These are phyloP conservation scores for Marasmius fiardii DNA, from an alignment of 1,284 basidiomycete species.

Conservation along the genomic window DNA sequence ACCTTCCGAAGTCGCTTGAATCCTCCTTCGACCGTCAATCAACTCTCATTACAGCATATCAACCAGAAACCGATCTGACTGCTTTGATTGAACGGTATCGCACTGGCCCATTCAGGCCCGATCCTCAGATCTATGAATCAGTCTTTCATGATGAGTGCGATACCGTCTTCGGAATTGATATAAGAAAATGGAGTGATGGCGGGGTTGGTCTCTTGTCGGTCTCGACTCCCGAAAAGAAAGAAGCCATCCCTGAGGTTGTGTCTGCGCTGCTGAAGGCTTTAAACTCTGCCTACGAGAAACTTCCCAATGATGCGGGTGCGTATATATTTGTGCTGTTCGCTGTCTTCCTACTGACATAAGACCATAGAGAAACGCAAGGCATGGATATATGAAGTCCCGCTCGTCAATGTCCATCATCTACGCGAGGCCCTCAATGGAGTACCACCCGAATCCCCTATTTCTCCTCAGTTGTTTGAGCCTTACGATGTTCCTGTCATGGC, in stretches of 20 bases:
- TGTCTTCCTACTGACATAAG: slow-evolving; percentile 8
- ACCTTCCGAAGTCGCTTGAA: slow-evolving; percentile 64
- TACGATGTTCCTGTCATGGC: slow-evolving; percentile 88
- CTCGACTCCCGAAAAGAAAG: slow-evolving; percentile 50
- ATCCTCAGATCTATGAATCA: slow-evolving; percentile 81
- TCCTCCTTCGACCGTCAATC: slow-evolving; percentile 66
- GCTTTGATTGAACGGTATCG: slow-evolving; percentile 87
- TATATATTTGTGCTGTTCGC: slow-evolving; percentile 10
- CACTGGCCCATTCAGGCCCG: slow-evolving; percentile 86
- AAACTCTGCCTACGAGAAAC: slow-evolving; percentile 58
- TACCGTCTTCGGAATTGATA: slow-evolving; percentile 85
- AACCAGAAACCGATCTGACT: slow-evolving; percentile 80
- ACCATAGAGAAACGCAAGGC: slow-evolving; percentile 76
- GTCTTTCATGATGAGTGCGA: slow-evolving; percentile 77
- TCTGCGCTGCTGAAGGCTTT: slow-evolving; percentile 66
- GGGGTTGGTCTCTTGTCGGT: slow-evolving; percentile 45
- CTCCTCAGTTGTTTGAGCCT: slow-evolving; percentile 57
- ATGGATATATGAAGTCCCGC: slow-evolving; percentile 92
- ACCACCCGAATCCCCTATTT: slow-evolving; percentile 61
- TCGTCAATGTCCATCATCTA: slow-evolving; percentile 78
- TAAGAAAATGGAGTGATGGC: slow-evolving; percentile 83
- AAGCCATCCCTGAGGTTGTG: slow-evolving; percentile 72
- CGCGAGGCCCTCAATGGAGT: slow-evolving; percentile 79
- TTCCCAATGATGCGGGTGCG: slow-evolving; percentile 65
- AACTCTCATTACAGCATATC: slow-evolving; percentile 76